A percentile compares a stretch with the other conserved stretches of the same genome.
These are phyloP conservation scores for Cutaneotrichosporon sp. DNA, from an alignment of 1,284 basidiomycete species.

Conservation along the genomic window DNA sequence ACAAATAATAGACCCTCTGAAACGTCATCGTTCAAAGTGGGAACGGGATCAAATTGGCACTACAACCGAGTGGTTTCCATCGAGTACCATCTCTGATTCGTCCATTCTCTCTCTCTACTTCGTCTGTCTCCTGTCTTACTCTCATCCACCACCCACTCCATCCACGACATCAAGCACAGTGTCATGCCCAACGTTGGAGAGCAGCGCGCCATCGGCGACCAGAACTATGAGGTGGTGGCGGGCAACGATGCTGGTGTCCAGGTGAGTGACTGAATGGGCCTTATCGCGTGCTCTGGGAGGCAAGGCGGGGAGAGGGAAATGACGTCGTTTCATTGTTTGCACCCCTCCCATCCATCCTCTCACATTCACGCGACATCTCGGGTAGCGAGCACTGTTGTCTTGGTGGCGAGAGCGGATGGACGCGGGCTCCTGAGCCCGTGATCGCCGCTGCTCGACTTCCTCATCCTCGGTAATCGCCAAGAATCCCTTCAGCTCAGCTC, in stretches of 20 bases:
- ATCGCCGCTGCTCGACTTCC: not conserved
- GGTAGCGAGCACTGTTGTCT: not conserved
- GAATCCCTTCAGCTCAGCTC: not conserved
- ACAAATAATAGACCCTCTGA: too few relatives aligned
- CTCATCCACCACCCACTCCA: too few relatives aligned
- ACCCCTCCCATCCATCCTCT: not conserved
- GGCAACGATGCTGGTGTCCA: not conserved
- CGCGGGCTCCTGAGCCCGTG: too few relatives aligned
- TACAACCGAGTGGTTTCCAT: not conserved
- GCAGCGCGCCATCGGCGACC: not conserved
- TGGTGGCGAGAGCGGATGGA: not conserved
- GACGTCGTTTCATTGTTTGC: not conserved
- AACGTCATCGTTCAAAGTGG: not conserved
- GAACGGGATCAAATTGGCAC: not conserved
- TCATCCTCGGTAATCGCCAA: not conserved
- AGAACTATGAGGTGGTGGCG: not conserved
- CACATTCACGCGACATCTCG: not conserved
- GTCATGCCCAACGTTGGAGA: conserved; percentile 2
- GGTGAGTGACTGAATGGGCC: not conserved
- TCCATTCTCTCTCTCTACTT: not conserved
- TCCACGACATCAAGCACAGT: not conserved
- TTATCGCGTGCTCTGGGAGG: not conserved
- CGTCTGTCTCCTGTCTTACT: too few relatives aligned
- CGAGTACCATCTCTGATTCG: not conserved
- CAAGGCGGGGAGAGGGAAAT: not conserved